These are phyloP conservation scores for Chara braunii DNA, from an alignment of 139 green algal genomes.

Conservation along the genomic window DNA sequence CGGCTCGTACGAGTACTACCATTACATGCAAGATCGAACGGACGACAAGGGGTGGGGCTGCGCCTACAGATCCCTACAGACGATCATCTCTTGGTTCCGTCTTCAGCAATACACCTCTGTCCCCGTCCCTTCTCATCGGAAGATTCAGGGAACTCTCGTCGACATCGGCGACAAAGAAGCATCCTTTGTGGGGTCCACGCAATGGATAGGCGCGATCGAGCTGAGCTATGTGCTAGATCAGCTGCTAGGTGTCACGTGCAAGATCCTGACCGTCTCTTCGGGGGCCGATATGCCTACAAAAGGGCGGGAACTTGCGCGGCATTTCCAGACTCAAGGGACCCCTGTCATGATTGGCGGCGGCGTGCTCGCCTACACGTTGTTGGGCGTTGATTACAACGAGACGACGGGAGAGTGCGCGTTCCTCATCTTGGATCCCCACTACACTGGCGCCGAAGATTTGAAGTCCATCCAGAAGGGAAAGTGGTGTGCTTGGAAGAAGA, in stretches of 20 bases:
- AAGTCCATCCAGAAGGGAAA: conserved; percentile 57
- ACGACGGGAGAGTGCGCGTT: conserved; percentile 74
- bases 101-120: conserved; percentile 68
- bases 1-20: conserved; percentile 86
- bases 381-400: conserved; percentile 83
- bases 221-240: conserved; percentile 78
- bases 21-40: conserved; percentile 92
- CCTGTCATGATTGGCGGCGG: conserved; percentile 79
- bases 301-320: conserved; percentile 66
- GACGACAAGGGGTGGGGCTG: conserved; percentile 92
- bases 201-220: conserved; percentile 95
- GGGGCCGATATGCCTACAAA: conserved; percentile 72
- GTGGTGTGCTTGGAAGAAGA: conserved; percentile 87
- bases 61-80: conserved; percentile 92
- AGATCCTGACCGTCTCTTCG: conserved; percentile 56
- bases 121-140: conserved; percentile 58
- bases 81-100: conserved; percentile 82
- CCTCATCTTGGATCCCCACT: conserved; percentile 94
- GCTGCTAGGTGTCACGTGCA: conserved; percentile 59
- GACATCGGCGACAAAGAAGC: conserved; percentile 71
- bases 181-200: conserved; percentile 67
- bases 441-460: conserved; percentile 75
- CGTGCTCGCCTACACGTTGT: conserved; percentile 90
- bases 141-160: conserved; percentile 77
- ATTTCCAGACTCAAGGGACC: conserved; percentile 74